Conservation (phyloP, 441 rosid species). For the Populus trichocarpa region DNA sequence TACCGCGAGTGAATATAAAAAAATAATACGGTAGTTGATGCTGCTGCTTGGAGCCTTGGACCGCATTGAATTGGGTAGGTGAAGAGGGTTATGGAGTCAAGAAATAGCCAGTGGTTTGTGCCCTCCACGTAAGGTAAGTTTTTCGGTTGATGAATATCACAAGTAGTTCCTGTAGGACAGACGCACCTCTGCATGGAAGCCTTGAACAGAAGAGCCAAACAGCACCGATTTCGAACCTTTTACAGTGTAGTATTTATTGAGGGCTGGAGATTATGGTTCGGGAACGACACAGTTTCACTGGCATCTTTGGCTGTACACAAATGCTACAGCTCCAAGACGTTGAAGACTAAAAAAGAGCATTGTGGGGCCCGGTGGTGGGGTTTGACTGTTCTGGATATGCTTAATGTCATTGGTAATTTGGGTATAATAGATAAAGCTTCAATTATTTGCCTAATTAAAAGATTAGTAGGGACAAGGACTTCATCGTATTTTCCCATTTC, state of each 20-base stretch:
- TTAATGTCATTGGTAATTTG: not conserved
- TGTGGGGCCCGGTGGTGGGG: not conserved
- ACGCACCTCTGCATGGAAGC: not conserved
- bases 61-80: conserved; percentile 8
- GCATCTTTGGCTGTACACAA: not conserved
- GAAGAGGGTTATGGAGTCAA: not conserved
- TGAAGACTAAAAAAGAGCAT: not conserved
- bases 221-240: not conserved
- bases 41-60: not conserved
- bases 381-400: not conserved
- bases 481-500: not conserved
- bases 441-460: not conserved
- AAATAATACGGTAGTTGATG: not conserved
- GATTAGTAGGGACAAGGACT: not conserved
- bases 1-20: not conserved
- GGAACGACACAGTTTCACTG: not conserved
- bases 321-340: no score
- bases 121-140: not conserved
- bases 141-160: not conserved
- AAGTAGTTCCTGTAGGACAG: not conserved
- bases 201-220: not conserved
- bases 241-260: not conserved
- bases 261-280: not conserved
- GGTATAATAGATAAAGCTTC: not conserved
- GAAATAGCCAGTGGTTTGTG: not conserved